Base-by-base conservation (phyloP, 331 rosid species). In the Dryas integrifolia region DNA sequence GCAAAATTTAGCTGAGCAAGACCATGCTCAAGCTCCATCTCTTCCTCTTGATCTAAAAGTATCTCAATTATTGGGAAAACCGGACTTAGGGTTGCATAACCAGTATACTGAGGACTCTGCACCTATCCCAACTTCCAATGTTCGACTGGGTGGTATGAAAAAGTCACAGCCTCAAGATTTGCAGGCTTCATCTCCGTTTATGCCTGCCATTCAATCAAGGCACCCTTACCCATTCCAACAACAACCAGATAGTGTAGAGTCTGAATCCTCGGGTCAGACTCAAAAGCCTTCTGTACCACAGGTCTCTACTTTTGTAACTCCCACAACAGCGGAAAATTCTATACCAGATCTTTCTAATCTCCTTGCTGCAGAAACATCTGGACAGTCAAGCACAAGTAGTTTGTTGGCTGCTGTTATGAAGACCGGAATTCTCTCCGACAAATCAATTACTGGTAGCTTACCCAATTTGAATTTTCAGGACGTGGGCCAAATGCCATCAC, bases 371-470 rank as follows among this genome's bases (percentile, higher is more conserved):
- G 91, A 77, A 81, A 79, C 81, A 67, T 79, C 81, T 63, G 88
- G 84, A 69, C 82, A 85, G 71, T 81, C 92, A 24, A 82, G 81
- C 80, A 77, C 92, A 44, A 83, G 85, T 83, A 79, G 85, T 81
- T 79, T 92, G 83, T 79, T 89, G 80, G 92, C 96, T 72, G 88
- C 96, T 53, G 86, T 90, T 67, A 76, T 88, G 90, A 87, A 92
- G 75, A 84, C 86, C 73, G 96, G 96, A 80, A 78, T 84, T 79
- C 85, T 86, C 24, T 74, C 90, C 66, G 82, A 70, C 53, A 85
- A 76, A 76, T 76, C 88, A 71, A 65, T 74, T 76, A 74, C 73
- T 58, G 67, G 81, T 67, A 78, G 80, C 80, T 77, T 80, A 52
- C 81, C 86, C 45, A 72, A 50, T 72, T 65, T 67, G 57, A 75